Evolutionary conservation across 164 flowering plant species (phyloP).

Genomic region (Houttuynia cordata): DNA sequence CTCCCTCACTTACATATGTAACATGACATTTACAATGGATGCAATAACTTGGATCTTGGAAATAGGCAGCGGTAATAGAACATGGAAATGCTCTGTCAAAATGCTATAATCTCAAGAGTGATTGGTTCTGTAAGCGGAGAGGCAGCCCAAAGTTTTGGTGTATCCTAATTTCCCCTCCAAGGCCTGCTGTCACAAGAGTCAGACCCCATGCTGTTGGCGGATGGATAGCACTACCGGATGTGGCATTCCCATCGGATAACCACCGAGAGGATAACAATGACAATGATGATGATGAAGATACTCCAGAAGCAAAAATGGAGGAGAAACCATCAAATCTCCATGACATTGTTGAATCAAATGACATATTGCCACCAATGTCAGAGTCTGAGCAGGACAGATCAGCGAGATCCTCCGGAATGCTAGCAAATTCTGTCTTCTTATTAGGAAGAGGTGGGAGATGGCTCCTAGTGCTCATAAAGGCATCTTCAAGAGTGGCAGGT

Average conservation of each 20-base stretch:
- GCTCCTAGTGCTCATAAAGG: slow-evolving; percentile 1
- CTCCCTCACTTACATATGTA: too few species aligned
- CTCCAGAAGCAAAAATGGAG: slow-evolving; percentile 5
- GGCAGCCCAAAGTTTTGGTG: slow-evolving; percentile 93
- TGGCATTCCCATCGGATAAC: slow-evolving; percentile 7
- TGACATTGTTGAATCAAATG: slow-evolving; percentile 28
- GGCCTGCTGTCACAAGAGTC: slow-evolving; percentile 75
- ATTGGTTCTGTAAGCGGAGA: slow-evolving; percentile 35
- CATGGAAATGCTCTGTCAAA: too few species aligned
- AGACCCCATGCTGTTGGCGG: slow-evolving; percentile 82
- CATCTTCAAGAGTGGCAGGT: slow-evolving; percentile 27
- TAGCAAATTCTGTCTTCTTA: slow-evolving; percentile 22
- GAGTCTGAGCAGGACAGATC: slow-evolving; percentile 23
- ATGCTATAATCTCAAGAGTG: background rate
- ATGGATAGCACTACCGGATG: slow-evolving; percentile 9
- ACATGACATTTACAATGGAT: too few species aligned
- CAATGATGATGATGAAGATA: slow-evolving; percentile 7
- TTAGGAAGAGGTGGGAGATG: slow-evolving; percentile 57
- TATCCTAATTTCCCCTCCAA: slow-evolving; percentile 64
- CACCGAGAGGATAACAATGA: slow-evolving; percentile 8
- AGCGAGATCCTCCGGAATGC: slow-evolving; percentile 23
- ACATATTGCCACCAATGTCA: slow-evolving; percentile 19
- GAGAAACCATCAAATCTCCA: slow-evolving; percentile 16
- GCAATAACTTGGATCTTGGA: too few species aligned
- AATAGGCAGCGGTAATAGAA: too few species aligned